Percentiles rank a stretch among this genome's conserved stretches.
Evolutionary conservation across 2,329 filamentous ascomycete species (phyloP).

Genomic region (Hymenoscyphus occultus): DNA sequence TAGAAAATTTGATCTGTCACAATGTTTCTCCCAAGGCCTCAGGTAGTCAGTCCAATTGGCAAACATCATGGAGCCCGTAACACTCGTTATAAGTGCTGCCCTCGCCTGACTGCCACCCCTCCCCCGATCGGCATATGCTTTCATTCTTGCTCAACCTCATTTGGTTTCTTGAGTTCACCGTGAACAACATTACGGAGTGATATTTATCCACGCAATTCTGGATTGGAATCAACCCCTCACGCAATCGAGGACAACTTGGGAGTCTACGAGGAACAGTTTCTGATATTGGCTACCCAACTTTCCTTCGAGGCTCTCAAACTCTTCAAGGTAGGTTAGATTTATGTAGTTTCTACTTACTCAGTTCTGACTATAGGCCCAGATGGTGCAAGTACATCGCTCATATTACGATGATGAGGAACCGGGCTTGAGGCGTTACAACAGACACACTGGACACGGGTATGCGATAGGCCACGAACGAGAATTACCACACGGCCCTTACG

Average conservation of each 20-base stretch:
- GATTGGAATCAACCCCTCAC: neutral
- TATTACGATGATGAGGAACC: conserved; percentile 30
- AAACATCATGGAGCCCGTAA: conserved; percentile 25
- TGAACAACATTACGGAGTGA: conserved; percentile 5
- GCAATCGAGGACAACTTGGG: neutral
- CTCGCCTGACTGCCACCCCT: conserved; percentile 1
- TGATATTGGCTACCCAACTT: neutral
- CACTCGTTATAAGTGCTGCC: conserved; percentile 24
- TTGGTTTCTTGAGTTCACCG: neutral
- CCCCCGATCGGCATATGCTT: conserved; percentile 19
- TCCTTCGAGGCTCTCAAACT: neutral
- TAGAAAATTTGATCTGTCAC: neutral
- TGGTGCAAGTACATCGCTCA: conserved; percentile 5
- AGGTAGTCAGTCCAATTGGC: neutral
- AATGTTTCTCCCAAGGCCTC: neutral
- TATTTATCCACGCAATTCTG: neutral
- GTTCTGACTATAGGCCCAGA: neutral
- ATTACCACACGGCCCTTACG: conserved; percentile 19
- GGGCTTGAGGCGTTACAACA: conserved; percentile 27
- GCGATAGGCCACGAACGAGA: conserved; percentile 32
- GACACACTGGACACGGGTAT: conserved; percentile 27
- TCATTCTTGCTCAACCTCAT: conserved; percentile 11
- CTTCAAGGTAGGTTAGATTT: neutral
- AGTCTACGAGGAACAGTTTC: neutral
- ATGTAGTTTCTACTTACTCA: neutral